Conservation (phyloP, 495 filamentous ascomycete species). For the Penicillium odoratum region DNA sequence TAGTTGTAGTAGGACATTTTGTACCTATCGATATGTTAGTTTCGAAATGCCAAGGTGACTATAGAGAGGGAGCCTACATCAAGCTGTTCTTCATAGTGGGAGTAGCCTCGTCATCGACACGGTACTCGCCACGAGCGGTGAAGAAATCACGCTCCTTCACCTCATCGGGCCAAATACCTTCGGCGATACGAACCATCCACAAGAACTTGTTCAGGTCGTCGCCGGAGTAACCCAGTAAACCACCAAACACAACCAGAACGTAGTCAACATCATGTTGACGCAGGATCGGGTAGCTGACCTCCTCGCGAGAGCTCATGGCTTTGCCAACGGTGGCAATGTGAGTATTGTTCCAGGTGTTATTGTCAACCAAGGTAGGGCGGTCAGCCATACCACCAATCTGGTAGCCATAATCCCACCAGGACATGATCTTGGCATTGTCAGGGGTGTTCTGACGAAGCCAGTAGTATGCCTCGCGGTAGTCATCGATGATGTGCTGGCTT, state of each 20-base stretch:
- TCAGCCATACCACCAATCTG: slow-evolving; percentile 99
- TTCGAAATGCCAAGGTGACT: neutral
- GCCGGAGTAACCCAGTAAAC: slow-evolving; percentile 95
- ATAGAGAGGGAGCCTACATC: slow-evolving; percentile 66
- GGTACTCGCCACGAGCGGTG: slow-evolving; percentile 92
- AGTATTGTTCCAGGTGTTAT: slow-evolving; percentile 99
- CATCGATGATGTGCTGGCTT: slow-evolving; percentile 97
- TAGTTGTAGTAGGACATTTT: slow-evolving; percentile 99
- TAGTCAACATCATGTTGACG: slow-evolving; percentile 98
- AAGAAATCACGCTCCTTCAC: slow-evolving; percentile 97
- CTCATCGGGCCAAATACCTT: slow-evolving; percentile 99
- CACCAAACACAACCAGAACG: slow-evolving; percentile 95
- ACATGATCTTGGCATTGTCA: slow-evolving; percentile 97
- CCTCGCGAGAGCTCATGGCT: slow-evolving; percentile 96
- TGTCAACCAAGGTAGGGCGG: slow-evolving; percentile 94
- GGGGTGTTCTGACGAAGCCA: slow-evolving; percentile 98
- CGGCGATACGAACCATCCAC: slow-evolving; percentile 99
- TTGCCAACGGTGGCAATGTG: slow-evolving; percentile 99
- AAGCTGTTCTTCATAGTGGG: slow-evolving; percentile 98
- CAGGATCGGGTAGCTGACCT: slow-evolving; percentile 98
- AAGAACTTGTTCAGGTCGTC: slow-evolving; percentile 99
- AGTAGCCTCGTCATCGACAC: slow-evolving; percentile 91
- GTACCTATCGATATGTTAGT: slow-evolving; percentile 66
- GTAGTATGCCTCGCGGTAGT: slow-evolving; percentile 99
- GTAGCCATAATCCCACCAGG: slow-evolving; percentile 99